These are phyloP conservation scores for Ensete ventricosum DNA, from an alignment of 176 grass and related monocot genomes.

Conservation along the genomic window DNA sequence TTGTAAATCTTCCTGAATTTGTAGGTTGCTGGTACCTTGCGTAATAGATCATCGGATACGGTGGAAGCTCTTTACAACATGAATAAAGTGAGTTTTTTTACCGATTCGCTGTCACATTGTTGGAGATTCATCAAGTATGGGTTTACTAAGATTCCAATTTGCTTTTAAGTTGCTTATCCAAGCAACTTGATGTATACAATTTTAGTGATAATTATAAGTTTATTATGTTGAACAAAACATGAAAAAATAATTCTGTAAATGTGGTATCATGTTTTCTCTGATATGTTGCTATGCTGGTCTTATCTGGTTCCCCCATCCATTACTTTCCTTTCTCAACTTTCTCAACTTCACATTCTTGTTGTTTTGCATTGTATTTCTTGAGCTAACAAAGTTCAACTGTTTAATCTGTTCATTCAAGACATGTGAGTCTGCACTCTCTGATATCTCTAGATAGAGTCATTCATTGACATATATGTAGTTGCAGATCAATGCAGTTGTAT, in stretches of 20 bases:
- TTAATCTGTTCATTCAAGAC: too few species aligned
- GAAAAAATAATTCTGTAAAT: not conserved
- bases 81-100: constrained; percentile 62
- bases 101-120: not conserved
- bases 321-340: not conserved
- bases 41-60: constrained; percentile 86
- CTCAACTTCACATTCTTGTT: too few species aligned
- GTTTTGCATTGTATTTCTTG: too few species aligned
- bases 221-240: too few species aligned
- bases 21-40: constrained; percentile 60
- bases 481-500: too few species aligned
- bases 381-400: too few species aligned
- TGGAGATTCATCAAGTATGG: constrained; percentile 1
- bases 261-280: not conserved
- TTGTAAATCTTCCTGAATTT: constrained; percentile 17
- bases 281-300: not conserved
- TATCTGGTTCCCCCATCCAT: not conserved
- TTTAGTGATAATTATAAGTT: too few species aligned
- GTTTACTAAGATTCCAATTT: not conserved
- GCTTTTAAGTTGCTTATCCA: not conserved
- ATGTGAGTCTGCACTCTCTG: too few species aligned
- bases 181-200: too few species aligned
- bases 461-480: too few species aligned
- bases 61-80: constrained; percentile 89
- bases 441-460: too few species aligned